phyloP scores from a whole-genome alignment of 495 filamentous ascomycete species.

The Penicillium daleae region DNA sequence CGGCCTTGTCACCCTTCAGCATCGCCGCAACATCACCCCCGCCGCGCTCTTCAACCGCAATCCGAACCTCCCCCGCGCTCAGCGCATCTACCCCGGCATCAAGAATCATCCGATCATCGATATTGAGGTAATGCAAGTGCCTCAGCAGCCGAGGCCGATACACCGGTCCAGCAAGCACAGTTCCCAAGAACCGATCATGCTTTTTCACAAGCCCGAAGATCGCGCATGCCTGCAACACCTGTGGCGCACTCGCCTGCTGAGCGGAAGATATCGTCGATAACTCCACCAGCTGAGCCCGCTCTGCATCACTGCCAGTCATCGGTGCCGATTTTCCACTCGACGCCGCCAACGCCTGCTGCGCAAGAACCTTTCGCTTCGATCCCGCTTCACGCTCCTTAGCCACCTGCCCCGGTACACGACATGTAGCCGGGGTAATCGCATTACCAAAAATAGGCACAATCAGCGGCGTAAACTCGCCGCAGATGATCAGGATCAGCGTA shows the following conservation, averaged over 20 bases:
- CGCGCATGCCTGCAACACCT: conserved; percentile 47
- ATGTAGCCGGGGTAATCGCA: conserved; percentile 73
- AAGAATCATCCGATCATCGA: conserved; percentile 63
- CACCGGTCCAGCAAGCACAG: conserved; percentile 34
- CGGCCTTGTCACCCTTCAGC: conserved; percentile 23
- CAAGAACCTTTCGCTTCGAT: conserved; percentile 46
- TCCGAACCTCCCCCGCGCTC: conserved; percentile 55
- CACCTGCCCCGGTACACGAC: conserved; percentile 77
- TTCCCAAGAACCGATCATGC: conserved; percentile 34
- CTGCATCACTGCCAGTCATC: conserved; percentile 28
- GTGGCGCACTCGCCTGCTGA: conserved; percentile 28
- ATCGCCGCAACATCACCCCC: conserved; percentile 36
- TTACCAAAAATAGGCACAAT: conserved; percentile 69
- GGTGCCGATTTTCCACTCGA: conserved; percentile 13
- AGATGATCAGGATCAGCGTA: conserved; percentile 68
- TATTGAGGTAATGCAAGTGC: conserved; percentile 54
- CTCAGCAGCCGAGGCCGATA: conserved; percentile 47
- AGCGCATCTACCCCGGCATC: conserved; percentile 57
- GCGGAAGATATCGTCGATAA: conserved; percentile 20
- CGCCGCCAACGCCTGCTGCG: conserved; percentile 27
- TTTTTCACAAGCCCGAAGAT: conserved; percentile 49
- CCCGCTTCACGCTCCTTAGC: conserved; percentile 54
- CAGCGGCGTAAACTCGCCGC: conserved; percentile 84
- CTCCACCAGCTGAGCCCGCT: conserved; percentile 32
- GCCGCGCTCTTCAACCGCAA: conserved; percentile 57